Base-by-base conservation (phyloP, 2,329 filamentous ascomycete species). In the Penicillium verrucosum region DNA sequence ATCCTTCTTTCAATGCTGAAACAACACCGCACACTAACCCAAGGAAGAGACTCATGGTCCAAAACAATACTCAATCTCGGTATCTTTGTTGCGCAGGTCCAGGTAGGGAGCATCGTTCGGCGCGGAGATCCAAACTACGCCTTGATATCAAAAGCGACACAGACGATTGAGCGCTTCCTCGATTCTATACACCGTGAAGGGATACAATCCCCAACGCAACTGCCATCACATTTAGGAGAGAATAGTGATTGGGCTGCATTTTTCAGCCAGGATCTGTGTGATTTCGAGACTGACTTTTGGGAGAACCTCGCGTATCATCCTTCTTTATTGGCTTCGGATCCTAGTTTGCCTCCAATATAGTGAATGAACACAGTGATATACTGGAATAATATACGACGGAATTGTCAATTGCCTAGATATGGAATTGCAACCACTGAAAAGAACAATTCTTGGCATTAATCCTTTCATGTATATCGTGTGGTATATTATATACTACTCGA, bases 231-330 rank as follows among this genome's bases (percentile, higher is more conserved):
- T n/a, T 27, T 12, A 8, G 61, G 59, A 23, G 57, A 57, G 0
- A 60, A 51, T 43, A 60, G 62, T 6, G 66, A 67, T 36, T 68
- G 64, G 65, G 60, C 65, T 23, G 60, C 58, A 5, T 56, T 68
- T 27, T 46, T 66, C 27, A 62, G 62, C 21, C 62, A 65, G 34
- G 62, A 68, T 58, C 36, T 64, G 29, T 68, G 62, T 61, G 67
- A 69, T 53, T 67, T 65, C 21, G 66, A 69, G 47, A 60, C 62
- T 38, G 65, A 59, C 4, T 69, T 68, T 43, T 69, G 64, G 67
- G 60, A 67, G 37, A 65, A 59, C 25, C 38, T 69, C 27, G 65
- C 67, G 9, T 67, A 68, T 53, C 67, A 68, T 54, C 67, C 66
- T 2, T 65, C 64, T 23, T 56, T 68, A 32, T 32, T 64, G 37